Conservation (phyloP, 768 basidiomycete genomes). For the Suillus clintonianus region DNA sequence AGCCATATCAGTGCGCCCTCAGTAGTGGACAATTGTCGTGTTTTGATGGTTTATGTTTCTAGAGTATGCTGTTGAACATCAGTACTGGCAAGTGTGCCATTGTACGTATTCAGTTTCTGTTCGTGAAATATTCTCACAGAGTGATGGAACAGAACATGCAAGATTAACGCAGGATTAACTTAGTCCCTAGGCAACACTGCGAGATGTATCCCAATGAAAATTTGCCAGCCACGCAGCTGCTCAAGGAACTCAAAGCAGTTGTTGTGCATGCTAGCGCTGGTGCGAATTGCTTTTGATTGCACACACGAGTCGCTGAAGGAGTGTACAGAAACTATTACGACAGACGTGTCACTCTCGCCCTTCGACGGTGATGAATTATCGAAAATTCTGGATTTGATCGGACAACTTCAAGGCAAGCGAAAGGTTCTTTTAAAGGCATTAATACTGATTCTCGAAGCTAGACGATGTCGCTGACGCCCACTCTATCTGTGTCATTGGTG, state of each 20-base stretch:
- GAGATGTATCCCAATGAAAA: constrained; percentile 5
- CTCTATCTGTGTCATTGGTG: constrained; percentile 3
- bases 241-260: constrained; percentile 5
- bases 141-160: neutral
- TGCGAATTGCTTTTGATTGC: constrained; percentile 10
- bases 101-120: neutral
- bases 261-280: constrained; percentile 17
- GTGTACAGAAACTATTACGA: constrained; percentile 14
- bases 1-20: constrained; percentile 41
- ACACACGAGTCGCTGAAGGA: constrained; percentile 13
- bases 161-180: too few species aligned
- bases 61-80: constrained; percentile 20
- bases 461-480: constrained; percentile 1
- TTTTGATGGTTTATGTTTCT: neutral
- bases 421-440: neutral
- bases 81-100: constrained; percentile 22
- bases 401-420: constrained; percentile 3
- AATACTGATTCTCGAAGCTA: neutral
- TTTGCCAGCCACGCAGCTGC: neutral
- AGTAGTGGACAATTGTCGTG: neutral
- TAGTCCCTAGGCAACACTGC: constrained; percentile 9
- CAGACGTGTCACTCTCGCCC: constrained; percentile 6
- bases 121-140: neutral
- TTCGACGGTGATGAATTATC: constrained; percentile 9
- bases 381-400: constrained; percentile 9